Conservation (phyloP, 805 yeast species). For the Kodamaea hsintzibuensis region DNA sequence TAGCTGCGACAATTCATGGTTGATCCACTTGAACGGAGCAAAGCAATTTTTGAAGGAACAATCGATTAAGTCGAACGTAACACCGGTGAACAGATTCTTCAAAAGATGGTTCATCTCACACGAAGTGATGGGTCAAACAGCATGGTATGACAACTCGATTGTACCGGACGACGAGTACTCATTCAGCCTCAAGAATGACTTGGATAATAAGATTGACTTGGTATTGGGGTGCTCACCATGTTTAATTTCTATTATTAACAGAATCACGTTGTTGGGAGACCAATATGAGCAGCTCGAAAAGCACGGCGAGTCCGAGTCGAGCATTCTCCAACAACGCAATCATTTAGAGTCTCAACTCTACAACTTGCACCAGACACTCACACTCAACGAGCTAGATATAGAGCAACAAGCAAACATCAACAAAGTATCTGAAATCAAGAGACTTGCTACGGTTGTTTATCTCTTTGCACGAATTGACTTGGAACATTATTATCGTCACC, state of each 20-base stretch:
- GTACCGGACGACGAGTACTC: conserved; percentile 30
- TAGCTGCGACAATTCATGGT: conserved; percentile 41
- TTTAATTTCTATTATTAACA: conserved; percentile 35
- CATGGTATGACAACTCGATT: conserved; percentile 26
- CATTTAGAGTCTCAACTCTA: conserved; percentile 24
- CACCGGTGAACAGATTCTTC: conserved; percentile 37
- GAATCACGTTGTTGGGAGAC: conserved; percentile 35
- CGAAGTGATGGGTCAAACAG: conserved; percentile 47
- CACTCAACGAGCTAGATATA: conserved; percentile 13
- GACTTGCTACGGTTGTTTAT: conserved; percentile 34
- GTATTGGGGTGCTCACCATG: conserved; percentile 44
- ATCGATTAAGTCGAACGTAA: conserved; percentile 21
- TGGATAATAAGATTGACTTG: conserved; percentile 36
- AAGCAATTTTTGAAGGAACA: conserved; percentile 33
- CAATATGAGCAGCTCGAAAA: neutral
- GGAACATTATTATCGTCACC: conserved; percentile 18
- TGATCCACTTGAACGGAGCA: conserved; percentile 37
- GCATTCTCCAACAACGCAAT: conserved; percentile 26
- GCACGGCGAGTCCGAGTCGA: conserved; percentile 12
- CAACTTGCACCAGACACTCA: conserved; percentile 21
- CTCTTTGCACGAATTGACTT: conserved; percentile 36
- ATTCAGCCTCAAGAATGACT: conserved; percentile 30
- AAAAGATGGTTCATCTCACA: conserved; percentile 40
- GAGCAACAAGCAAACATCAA: conserved; percentile 21
- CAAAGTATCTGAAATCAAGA: conserved; percentile 37